Base-by-base conservation (phyloP, 371 early-diverging fungal genomes). In the Mucor circinelloides region DNA sequence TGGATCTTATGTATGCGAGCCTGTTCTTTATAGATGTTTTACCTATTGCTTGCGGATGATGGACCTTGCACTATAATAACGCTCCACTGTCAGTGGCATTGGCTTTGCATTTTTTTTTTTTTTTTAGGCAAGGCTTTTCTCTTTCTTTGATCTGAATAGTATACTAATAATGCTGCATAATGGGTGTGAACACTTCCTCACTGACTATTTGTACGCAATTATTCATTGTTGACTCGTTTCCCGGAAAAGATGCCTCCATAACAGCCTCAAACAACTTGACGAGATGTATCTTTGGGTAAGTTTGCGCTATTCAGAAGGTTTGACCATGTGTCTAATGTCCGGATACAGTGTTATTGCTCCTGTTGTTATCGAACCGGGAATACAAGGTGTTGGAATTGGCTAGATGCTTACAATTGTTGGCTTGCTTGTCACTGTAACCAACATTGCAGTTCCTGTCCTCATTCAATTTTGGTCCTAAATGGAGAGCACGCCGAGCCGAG, bases 191-290 rank as follows among this genome's bases (percentile, higher is more conserved):
- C 30, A 28, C 50, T 4, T 70, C 72, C 17, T 52, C 64, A 6
- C 38, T 72, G 17, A 73, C 69, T 31, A 77, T 60, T 28, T 55
- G 66, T 21, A 63, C 60, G 8, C 77, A 76, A 42, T 74, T 79
- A 1, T 34, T 81, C 19, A 34, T 81, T 36, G 61, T 81, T 2
- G 82, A 81, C 27, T 52, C 79, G 3, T 77, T 67, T 59, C 82
- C 82, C 9, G 74, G 72, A 48, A 69, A 67, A 63, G 73, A 75
- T 21, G 79, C 79, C 10, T 81, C 82, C 58, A 77, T 81, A 34
- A 75, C 79, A 31, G 79, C 82, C 17, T 71, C 77, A 10, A 79
- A 72, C 36, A 81, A 79, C 30, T 34, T 81, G 2, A 59, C 70
- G 6, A 70, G 82, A 31, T 79, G 82, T 48, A 25, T 79, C 19